A percentile compares a stretch with the other conserved stretches of the same genome.
These are phyloP conservation scores for Panaeolus papilionaceus DNA, from an alignment of 768 basidiomycete species.

Conservation along the genomic window DNA sequence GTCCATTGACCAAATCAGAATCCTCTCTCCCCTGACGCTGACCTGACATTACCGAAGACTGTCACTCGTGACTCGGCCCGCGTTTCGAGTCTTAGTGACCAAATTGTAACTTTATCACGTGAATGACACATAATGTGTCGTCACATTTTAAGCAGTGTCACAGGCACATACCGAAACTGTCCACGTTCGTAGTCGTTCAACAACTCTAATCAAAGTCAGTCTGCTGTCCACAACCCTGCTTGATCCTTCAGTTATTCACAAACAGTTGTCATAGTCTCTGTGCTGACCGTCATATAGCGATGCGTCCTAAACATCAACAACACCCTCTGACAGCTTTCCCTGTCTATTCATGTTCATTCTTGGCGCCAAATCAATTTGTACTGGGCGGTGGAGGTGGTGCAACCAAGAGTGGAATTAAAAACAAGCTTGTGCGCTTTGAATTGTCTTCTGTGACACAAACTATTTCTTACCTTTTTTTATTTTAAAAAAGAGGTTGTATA, in stretches of 20 bases:
- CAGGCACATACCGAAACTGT: not conserved
- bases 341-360: conserved; percentile 86
- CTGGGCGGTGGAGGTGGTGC: conserved; percentile 93
- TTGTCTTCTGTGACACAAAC: not conserved
- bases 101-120: not conserved
- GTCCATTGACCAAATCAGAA: conserved; percentile 8
- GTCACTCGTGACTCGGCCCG: not conserved
- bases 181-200: conserved; percentile 7
- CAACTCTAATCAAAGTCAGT: not conserved
- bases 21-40: not conserved
- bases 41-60: not conserved
- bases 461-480: conserved; percentile 10
- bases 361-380: conserved; percentile 72
- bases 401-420: conserved; percentile 88
- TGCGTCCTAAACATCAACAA: conserved; percentile 81
- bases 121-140: not conserved
- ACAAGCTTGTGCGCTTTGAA: conserved; percentile 76
- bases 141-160: not conserved
- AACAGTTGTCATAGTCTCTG: not conserved
- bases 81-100: not conserved
- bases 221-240: conserved; percentile 1
- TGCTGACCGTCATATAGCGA: conserved; percentile 34
- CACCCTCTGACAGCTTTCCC: conserved; percentile 87
- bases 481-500: conserved; percentile 68
- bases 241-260: not conserved